Base-by-base conservation (phyloP, 352 stramenopile species). In the Phytophthora fragariae region DNA sequence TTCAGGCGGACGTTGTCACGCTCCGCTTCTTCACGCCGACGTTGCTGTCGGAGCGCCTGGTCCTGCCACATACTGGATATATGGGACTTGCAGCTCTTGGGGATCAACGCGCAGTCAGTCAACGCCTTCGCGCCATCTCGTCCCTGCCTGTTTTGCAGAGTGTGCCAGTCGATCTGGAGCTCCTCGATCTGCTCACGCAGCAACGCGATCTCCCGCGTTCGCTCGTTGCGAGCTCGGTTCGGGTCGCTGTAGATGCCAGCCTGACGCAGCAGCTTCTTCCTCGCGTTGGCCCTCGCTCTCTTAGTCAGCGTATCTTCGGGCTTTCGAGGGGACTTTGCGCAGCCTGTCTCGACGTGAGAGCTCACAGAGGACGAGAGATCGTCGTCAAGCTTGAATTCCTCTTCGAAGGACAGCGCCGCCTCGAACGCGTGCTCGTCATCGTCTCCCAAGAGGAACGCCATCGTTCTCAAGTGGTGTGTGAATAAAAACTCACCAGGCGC, bases 1-100 rank as follows among this genome's bases (percentile, higher is more conserved):
- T 66, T 75, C 33, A 88, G 65, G 24, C 71, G 64, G 21, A 76
- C 62, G 50, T 88, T 85, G 41, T 86, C 73, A 8, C 67, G 68
- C 61, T 84, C 76, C 6, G 68, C 53, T 33, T 72, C 64, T 54
- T 81, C 64, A 2, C 70, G 72, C 21, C 79, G 73, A 10, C 67
- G 62, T n/a, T 68, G 72, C 54, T 88, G 79, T 8, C 68, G 66
- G 15, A 52, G 35, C 27, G 66, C 69, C 49, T 77, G 67, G 5
- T 77, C 66, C 35, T 56, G 60, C 74, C 74, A 81, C 29, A 79
- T 56, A 6, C 56, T 24, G 7, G 69, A 64, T 11, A 67, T 33
- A 54, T 69, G 53, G 11, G 62, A 62, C 52, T 64, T 70, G 14
- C 29, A 49, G n/a, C 47, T 15, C 24, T 33, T 65, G 15, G 29